These are phyloP conservation scores for Ceratobasidium sp. DNA, from an alignment of 1,284 basidiomycete genomes.

Conservation along the genomic window DNA sequence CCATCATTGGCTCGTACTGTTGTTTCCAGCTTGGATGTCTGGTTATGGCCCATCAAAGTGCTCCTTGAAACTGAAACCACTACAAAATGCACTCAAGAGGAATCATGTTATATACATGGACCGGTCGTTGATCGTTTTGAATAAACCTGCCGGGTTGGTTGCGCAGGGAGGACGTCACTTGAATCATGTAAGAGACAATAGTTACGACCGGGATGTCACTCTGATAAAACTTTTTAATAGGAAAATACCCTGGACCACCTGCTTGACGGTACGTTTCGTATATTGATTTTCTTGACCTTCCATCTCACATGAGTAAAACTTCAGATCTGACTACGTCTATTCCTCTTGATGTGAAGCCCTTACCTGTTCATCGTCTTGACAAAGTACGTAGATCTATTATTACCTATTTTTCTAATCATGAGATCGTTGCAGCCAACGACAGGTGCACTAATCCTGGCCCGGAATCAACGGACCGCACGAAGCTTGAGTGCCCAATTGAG, in stretches of 20 bases:
- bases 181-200: slow-evolving; percentile 1
- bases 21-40: neutral
- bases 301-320: neutral
- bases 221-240: neutral
- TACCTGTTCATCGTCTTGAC: slow-evolving; percentile 73
- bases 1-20: too few relatives aligned
- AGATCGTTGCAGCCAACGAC: slow-evolving; percentile 64
- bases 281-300: neutral
- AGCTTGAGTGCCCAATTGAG: slow-evolving; percentile 66
- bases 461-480: slow-evolving; percentile 58
- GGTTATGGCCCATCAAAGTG: neutral
- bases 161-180: slow-evolving; percentile 58
- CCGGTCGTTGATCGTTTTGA: slow-evolving; percentile 64
- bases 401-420: slow-evolving; percentile 10
- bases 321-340: slow-evolving; percentile 58
- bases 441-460: slow-evolving; percentile 68
- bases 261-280: slow-evolving; percentile 1
- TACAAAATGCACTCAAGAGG: neutral
- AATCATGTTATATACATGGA: slow-evolving; percentile 52
- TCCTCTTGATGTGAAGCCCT: slow-evolving; percentile 56
- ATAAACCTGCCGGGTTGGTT: slow-evolving; percentile 70
- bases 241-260: slow-evolving; percentile 12
- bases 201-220: slow-evolving; percentile 41
- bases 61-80: neutral
- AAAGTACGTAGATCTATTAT: slow-evolving; percentile 58